Percentiles rank a stretch among this genome's conserved stretches.
Conservation (phyloP, 148 eudicot genomes). For the Camellia granthamiana region DNA sequence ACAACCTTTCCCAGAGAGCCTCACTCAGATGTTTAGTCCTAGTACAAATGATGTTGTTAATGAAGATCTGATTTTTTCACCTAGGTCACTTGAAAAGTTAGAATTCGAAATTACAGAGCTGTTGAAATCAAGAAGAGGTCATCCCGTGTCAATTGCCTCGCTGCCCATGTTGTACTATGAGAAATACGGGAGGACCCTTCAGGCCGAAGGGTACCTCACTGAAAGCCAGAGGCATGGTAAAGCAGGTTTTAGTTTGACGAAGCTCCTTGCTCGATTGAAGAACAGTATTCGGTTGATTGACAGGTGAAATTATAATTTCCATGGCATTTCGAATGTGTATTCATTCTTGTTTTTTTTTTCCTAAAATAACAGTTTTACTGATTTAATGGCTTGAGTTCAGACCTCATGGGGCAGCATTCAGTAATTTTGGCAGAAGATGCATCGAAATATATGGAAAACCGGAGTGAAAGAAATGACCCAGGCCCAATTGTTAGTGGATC, state of each 20-base stretch:
- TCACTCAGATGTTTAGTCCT: slow-evolving; percentile 28
- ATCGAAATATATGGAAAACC: slow-evolving; percentile 38
- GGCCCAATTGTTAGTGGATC: slow-evolving; percentile 55
- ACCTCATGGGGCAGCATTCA: slow-evolving; percentile 60
- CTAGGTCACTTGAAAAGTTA: slow-evolving; percentile 43
- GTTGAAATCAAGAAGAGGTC: slow-evolving; percentile 42
- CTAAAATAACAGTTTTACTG: not conserved
- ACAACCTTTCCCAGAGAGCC: slow-evolving; percentile 32
- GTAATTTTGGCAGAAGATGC: slow-evolving; percentile 62
- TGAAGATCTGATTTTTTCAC: slow-evolving; percentile 50
- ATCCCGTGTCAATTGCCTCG: slow-evolving; percentile 52
- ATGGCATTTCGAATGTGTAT: not conserved
- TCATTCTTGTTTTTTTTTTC: too few species aligned
- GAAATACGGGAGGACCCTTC: slow-evolving; percentile 48
- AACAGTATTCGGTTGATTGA: slow-evolving; percentile 44
- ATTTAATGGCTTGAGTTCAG: slow-evolving; percentile 23
- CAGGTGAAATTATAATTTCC: slow-evolving; percentile 25
- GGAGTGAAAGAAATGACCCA: slow-evolving; percentile 48
- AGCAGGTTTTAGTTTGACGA: slow-evolving; percentile 66
- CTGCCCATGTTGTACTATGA: slow-evolving; percentile 54
- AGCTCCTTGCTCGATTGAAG: slow-evolving; percentile 54
- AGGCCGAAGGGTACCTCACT: slow-evolving; percentile 64
- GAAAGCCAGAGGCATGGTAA: slow-evolving; percentile 74
- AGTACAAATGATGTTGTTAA: slow-evolving; percentile 32
- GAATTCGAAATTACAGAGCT: slow-evolving; percentile 54